Conservation (phyloP, 257 asterid genomes). For the Nicotiana knightiana region DNA sequence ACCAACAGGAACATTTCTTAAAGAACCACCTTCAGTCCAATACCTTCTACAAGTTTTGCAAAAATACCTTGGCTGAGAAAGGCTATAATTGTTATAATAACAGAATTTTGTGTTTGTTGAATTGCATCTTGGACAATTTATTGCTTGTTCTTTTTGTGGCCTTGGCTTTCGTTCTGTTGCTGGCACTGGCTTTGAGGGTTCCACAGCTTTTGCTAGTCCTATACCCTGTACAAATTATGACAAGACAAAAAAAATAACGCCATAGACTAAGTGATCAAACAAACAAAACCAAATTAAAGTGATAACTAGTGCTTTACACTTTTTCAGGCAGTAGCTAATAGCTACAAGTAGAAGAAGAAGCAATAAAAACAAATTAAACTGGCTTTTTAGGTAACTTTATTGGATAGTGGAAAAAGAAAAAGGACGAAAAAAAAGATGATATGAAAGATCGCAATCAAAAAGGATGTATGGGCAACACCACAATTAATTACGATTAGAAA, state of each 20-base stretch:
- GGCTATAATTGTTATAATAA: constrained; percentile 78
- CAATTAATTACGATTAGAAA: not conserved
- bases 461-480: not conserved
- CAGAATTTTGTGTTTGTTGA: constrained; percentile 87
- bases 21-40: constrained; percentile 84
- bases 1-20: constrained; percentile 82
- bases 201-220: constrained; percentile 22
- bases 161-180: constrained; percentile 41
- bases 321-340: not conserved
- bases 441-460: constrained; percentile 16
- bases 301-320: constrained; percentile 4
- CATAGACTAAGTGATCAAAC: not conserved
- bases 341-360: not conserved
- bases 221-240: not conserved
- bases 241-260: constrained; percentile 12
- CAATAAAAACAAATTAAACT: constrained; percentile 24
- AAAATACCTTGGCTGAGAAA: constrained; percentile 81
- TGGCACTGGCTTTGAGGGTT: constrained; percentile 18
- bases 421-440: constrained; percentile 6
- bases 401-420: constrained; percentile 28
- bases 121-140: constrained; percentile 78
- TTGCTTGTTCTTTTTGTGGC: constrained; percentile 56
- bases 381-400: constrained; percentile 23
- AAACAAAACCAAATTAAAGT: constrained; percentile 2
- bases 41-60: constrained; percentile 86